Base-by-base conservation (phyloP, 495 filamentous ascomycete genomes). In the Collariella sp. region DNA sequence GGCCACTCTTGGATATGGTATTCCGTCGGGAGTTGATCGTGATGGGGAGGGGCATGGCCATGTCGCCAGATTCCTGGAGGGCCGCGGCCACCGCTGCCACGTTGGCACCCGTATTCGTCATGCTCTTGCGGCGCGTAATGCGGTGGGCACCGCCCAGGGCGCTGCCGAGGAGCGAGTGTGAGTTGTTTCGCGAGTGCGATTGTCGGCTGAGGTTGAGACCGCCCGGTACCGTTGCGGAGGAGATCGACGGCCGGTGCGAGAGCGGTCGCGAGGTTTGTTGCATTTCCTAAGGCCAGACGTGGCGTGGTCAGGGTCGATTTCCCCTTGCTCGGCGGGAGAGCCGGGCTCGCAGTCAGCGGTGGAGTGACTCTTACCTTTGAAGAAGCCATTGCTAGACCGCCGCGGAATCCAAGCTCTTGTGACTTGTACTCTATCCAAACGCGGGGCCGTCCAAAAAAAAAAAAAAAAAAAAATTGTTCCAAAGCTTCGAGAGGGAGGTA, bases 91-190 rank as follows among this genome's bases (percentile, higher is more conserved):
- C 83, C 52, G 87, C 87, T 26, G 85, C 82, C 49, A 72, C 71
- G 70, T 88, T 93, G 64, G 82, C 79, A 26, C 80, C 78, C 24
- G 83, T 81, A 31, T 80, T 84, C 48, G 87, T 88, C 58, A 90
- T 89, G 71, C 91, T 96, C 81, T 97, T 98, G 52, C 93, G 80
- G 57, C 93, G 88, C 55, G 87, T 90, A 56, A 98, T 82, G 50
- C 93, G 88, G 68, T 95, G 85, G 66, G 79, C 81, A 62, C 83
- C 67, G 71, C 89, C 91, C 71, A 89, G 78, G 35, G 88, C 82
- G 46, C 67, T 64, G 45, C 65, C 65, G 62, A 88, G 84, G 56
- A 88, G 74, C 15, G 87, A 91, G 67, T 94, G 86, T 16, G 89
- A 86, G 70, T 91, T 89, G 60, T 83, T 81, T 56, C 90, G 86